Evolutionary conservation across 768 basidiomycete species (phyloP).

Genomic region (Calocybe indica): DNA sequence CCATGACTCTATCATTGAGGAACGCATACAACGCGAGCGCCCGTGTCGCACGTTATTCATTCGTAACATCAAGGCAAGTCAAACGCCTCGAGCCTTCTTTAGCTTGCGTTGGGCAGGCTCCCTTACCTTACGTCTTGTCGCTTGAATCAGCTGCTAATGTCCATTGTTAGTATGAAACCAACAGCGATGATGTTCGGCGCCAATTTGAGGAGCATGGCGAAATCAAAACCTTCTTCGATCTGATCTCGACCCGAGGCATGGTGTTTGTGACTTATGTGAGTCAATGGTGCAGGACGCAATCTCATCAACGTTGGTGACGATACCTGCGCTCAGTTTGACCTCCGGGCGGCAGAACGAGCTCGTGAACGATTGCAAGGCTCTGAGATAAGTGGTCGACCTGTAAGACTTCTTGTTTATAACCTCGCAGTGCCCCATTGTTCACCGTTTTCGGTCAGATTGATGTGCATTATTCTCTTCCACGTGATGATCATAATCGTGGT

Average conservation of each 20-base stretch:
- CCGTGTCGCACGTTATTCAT: constrained; percentile 96
- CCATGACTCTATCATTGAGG: constrained; percentile 89
- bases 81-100: constrained; percentile 15
- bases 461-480: constrained; percentile 94
- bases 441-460: constrained; percentile 64
- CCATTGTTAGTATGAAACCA: constrained; percentile 73
- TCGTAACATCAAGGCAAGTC: constrained; percentile 94
- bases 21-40: constrained; percentile 88
- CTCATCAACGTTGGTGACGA: constrained; percentile 9
- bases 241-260: constrained; percentile 95
- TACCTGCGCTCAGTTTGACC: constrained; percentile 61
- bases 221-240: constrained; percentile 95
- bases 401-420: constrained; percentile 36
- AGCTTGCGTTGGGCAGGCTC: constrained; percentile 4
- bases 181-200: constrained; percentile 75
- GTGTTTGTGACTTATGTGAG: constrained; percentile 98
- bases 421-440: constrained; percentile 17
- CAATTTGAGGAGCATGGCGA: constrained; percentile 92
- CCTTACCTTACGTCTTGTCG: constrained; percentile 5
- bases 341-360: constrained; percentile 89
- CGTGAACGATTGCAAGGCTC: constrained; percentile 87
- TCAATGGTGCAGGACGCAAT: constrained; percentile 12
- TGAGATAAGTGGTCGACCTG: constrained; percentile 82
- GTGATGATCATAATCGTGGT: constrained; percentile 70
- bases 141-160: not conserved